Base-by-base conservation (phyloP, 2,329 filamentous ascomycete genomes). In the Fusarium aywerte region DNA sequence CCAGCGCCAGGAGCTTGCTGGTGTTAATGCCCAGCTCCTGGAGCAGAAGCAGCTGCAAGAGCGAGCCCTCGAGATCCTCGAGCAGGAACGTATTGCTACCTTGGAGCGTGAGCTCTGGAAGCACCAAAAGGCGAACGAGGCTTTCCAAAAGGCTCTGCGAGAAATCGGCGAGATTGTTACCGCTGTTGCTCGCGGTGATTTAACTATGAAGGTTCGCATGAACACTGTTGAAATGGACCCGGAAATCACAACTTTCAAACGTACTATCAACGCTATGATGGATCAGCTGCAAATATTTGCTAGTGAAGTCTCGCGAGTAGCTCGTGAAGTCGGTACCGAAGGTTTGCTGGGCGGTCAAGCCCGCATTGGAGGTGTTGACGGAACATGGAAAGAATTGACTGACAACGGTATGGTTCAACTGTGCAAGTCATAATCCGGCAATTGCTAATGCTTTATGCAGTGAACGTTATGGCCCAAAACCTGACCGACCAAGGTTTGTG, bases 181-280 rank as follows among this genome's bases (percentile, higher is more conserved):
- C 21, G 94, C 95, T 65, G 96, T 98, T 70, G 96, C 95, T 58
- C 92, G 93, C 74, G 95, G 95, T 80, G 95, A 98, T 76, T 84
- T 98, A 63, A 97, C 93, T 78, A 97, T 97, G 84, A 97, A 97
- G 81, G 95, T 97, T 67, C 89, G 95, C 74, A 96, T 98, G 78
- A 96, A 97, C 77, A 92, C 92, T 5, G 90, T 96, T 70, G 95
- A 98, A 82, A 96, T 97, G 90, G 95, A 98, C 84, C 93, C 94
- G 27, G 95, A 98, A 84, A 98, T 98, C 75, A 96, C 93, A 27
- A 94, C 93, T 11, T 98, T 98, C 84, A 98, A 98, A 82, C 90
- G 93, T 74, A 97, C 95, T 65, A 98, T 98, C 82, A 98, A 98
- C 78, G 96, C 92, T 70, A 98, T 98, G 95, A 97, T 98, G 88